Evolutionary conservation across 176 grass and related monocot species (phyloP).

Genomic region (Elaeis guineensis): DNA sequence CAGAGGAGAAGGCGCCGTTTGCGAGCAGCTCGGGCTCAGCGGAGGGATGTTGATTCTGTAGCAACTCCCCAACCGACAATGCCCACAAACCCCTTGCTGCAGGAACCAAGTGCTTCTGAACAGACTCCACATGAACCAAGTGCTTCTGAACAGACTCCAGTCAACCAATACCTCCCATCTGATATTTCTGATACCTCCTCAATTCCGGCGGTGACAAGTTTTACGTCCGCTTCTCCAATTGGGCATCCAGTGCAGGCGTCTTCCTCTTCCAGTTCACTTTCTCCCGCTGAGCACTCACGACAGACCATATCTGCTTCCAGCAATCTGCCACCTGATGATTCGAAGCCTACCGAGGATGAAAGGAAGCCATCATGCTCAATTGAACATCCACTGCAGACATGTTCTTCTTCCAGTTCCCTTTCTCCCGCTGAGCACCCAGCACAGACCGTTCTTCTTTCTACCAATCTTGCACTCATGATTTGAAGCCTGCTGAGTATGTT

Average conservation of each 20-base stretch:
- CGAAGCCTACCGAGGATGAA: slow-evolving; percentile 11
- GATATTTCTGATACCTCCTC: slow-evolving; percentile 21
- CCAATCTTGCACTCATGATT: slow-evolving; percentile 12
- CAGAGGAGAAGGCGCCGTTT: slow-evolving; percentile 35
- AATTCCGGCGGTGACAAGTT: slow-evolving; percentile 19
- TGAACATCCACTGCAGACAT: slow-evolving; percentile 17
- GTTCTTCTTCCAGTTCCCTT: slow-evolving; percentile 2
- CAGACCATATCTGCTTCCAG: slow-evolving; percentile 21
- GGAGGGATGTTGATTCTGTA: slow-evolving; percentile 18
- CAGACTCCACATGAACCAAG: slow-evolving; percentile 17
- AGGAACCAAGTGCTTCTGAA: slow-evolving; percentile 18
- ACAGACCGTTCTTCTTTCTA: slow-evolving; percentile 20
- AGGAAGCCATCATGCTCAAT: slow-evolving; percentile 48
- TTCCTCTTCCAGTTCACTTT: background rate
- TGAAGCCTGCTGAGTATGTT: slow-evolving; percentile 8
- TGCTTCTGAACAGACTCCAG: slow-evolving; percentile 16
- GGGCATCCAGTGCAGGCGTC: slow-evolving; percentile 18
- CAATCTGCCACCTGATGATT: slow-evolving; percentile 12
- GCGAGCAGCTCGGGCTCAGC: slow-evolving; percentile 18
- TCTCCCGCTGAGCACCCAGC: slow-evolving; percentile 17
- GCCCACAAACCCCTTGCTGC: slow-evolving; percentile 17
- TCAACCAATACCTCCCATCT: slow-evolving; percentile 7
- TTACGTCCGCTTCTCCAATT: slow-evolving; percentile 3
- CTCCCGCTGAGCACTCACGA: slow-evolving; percentile 18
- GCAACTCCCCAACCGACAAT: slow-evolving; percentile 20